A percentile compares a stretch with the other conserved stretches of the same genome.
Conservation (phyloP, 2,329 filamentous ascomycete genomes). For the Ceratocystis colombiana region DNA sequence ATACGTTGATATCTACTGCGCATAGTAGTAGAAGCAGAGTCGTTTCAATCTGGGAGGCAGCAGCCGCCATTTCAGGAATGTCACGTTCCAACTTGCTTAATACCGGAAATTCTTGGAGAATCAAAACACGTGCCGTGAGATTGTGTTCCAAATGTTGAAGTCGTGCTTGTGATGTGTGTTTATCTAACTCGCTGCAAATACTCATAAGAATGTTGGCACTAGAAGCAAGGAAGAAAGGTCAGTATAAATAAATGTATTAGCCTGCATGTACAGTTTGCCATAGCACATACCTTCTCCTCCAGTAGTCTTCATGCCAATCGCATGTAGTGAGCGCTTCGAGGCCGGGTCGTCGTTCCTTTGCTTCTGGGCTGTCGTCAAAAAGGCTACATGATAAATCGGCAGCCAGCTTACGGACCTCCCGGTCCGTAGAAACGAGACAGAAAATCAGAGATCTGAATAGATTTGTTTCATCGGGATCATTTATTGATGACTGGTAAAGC, state of each 20-base stretch:
- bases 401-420: constrained; percentile 41
- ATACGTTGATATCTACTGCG: constrained; percentile 54
- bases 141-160: constrained; percentile 37
- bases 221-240: neutral
- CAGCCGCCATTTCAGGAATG: constrained; percentile 43
- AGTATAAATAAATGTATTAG: too few species aligned
- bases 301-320: constrained; percentile 39
- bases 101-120: constrained; percentile 35
- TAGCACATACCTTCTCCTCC: constrained; percentile 42
- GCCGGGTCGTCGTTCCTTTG: constrained; percentile 34
- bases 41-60: constrained; percentile 50
- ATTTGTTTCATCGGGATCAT: constrained; percentile 19
- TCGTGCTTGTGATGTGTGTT: constrained; percentile 21
- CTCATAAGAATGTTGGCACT: constrained; percentile 22
- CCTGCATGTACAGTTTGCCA: too few species aligned
- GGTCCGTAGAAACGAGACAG: constrained; percentile 45
- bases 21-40: constrained; percentile 54
- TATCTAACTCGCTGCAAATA: constrained; percentile 23
- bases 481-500: constrained; percentile 28
- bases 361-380: constrained; percentile 34
- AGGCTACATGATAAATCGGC: constrained; percentile 40
- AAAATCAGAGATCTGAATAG: constrained; percentile 38
- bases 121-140: constrained; percentile 44
- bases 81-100: constrained; percentile 43
- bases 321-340: constrained; percentile 34